phyloP scores from a whole-genome alignment of 1,284 basidiomycete species.

The Pulveroboletus sp. region DNA sequence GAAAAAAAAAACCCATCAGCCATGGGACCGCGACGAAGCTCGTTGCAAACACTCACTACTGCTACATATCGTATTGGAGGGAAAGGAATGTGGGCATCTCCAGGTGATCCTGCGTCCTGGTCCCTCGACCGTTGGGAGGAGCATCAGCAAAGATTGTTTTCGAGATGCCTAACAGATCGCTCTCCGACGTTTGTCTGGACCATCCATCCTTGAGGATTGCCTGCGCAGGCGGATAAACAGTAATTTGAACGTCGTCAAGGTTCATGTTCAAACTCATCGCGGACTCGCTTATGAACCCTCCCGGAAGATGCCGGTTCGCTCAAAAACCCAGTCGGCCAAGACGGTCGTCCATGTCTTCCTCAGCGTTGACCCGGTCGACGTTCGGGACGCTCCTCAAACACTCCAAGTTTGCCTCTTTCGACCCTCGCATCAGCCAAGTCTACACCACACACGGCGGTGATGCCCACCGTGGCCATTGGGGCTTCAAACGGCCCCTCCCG shows the following conservation, averaged over 20 bases:
- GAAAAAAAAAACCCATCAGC: no score
- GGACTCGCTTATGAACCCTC: conserved; percentile 11
- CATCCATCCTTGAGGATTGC: conserved; percentile 54
- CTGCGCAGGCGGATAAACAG: conserved; percentile 56
- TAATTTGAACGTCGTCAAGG: conserved; percentile 68
- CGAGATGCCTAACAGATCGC: conserved; percentile 45
- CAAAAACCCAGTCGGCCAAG: background rate
- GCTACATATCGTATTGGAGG: conserved; percentile 15
- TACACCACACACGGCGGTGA: conserved; percentile 66
- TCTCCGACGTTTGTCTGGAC: conserved; percentile 91
- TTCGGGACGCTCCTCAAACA: conserved; percentile 70
- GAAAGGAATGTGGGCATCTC: conserved; percentile 51
- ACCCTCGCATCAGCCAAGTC: conserved; percentile 68
- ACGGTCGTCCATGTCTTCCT: conserved; percentile 29
- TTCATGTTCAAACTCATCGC: conserved; percentile 8
- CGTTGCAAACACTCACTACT: conserved; percentile 12
- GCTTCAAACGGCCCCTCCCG: conserved; percentile 71
- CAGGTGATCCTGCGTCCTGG: conserved; percentile 88
- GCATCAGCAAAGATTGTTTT: conserved; percentile 89
- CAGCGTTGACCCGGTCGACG: conserved; percentile 47
- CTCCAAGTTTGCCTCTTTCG: conserved; percentile 74
- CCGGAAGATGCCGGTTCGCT: conserved; percentile 26
- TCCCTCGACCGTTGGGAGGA: conserved; percentile 83
- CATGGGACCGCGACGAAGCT: background rate
- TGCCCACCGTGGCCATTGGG: conserved; percentile 72